Conservation (phyloP, 106 monocot species). For the Alisma plantagoaquatica region DNA sequence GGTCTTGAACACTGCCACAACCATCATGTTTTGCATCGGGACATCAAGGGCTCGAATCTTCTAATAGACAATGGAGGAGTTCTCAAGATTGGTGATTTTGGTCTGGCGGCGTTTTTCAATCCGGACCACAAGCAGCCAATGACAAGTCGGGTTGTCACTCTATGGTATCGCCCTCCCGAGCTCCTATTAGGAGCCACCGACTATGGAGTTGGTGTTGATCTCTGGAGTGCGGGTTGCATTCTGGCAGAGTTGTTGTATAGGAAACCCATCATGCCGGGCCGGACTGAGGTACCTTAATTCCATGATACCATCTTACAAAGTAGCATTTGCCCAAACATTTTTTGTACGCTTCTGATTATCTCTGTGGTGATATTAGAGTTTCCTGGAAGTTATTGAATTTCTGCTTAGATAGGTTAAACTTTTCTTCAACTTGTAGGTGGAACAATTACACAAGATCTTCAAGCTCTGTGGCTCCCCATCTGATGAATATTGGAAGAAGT, state of each 20-base stretch:
- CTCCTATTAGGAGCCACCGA: slow-evolving; percentile 24
- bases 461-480: slow-evolving; percentile 21
- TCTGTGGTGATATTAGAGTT: too few species aligned
- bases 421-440: slow-evolving; percentile 17
- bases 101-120: slow-evolving; percentile 13
- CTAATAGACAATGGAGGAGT: slow-evolving; percentile 18
- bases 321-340: too few species aligned
- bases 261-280: slow-evolving; percentile 24
- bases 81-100: slow-evolving; percentile 28
- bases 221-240: slow-evolving; percentile 27
- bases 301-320: too few species aligned
- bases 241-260: slow-evolving; percentile 15
- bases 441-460: slow-evolving; percentile 26
- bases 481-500: slow-evolving; percentile 22
- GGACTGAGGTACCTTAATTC: slow-evolving; percentile 11
- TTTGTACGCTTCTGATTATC: too few species aligned
- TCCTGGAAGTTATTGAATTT: too few species aligned
- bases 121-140: slow-evolving; percentile 20
- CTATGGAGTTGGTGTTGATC: slow-evolving; percentile 17
- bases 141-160: slow-evolving; percentile 23
- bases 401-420: too few species aligned
- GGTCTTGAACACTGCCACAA: slow-evolving; percentile 20
- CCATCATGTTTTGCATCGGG: slow-evolving; percentile 15
- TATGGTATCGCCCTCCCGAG: slow-evolving; percentile 24
- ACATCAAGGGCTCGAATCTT: slow-evolving; percentile 22